phyloP scores from a whole-genome alignment of 495 filamentous ascomycete genomes.

The Trichoderma reesei region DNA sequence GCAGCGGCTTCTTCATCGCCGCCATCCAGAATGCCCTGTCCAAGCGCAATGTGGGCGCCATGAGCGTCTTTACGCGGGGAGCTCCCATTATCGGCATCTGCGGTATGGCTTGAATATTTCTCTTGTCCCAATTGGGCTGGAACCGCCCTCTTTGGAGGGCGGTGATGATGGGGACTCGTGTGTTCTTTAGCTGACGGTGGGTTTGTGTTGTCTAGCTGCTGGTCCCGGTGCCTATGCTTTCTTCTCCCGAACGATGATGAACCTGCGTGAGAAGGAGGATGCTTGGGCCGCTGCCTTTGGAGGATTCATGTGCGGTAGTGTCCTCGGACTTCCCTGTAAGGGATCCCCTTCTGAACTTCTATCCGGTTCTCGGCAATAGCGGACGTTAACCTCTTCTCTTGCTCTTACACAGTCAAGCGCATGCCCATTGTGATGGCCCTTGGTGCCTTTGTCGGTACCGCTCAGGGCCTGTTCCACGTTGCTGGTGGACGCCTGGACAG shows the following conservation, averaged over 20 bases:
- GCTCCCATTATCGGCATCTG: conserved; percentile 29
- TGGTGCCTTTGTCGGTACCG: conserved; percentile 53
- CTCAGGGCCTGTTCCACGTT: conserved; percentile 64
- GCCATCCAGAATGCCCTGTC: conserved; percentile 78
- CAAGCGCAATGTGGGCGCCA: conserved; percentile 65
- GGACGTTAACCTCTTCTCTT: neutral
- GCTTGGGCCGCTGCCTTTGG: conserved; percentile 58
- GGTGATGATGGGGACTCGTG: neutral
- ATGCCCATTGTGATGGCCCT: conserved; percentile 73
- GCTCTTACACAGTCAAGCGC: conserved; percentile 48
- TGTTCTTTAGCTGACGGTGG: conserved; percentile 17
- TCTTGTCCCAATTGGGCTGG: conserved; percentile 39
- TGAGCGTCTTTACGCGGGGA: conserved; percentile 61
- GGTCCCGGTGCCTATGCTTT: conserved; percentile 31
- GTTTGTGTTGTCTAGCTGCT: conserved; percentile 55
- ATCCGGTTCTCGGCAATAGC: neutral
- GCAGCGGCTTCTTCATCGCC: conserved; percentile 54
- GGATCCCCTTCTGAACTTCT: neutral
- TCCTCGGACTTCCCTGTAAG: conserved; percentile 45
- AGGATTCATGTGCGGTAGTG: conserved; percentile 60
- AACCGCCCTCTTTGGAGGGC: conserved; percentile 15
- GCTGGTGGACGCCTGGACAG: conserved; percentile 62
- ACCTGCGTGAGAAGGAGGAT: conserved; percentile 69
- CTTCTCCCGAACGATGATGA: conserved; percentile 45
- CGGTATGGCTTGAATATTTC: conserved; percentile 21